Base-by-base conservation (phyloP, 345 rosid species). In the Acer saccharum region DNA sequence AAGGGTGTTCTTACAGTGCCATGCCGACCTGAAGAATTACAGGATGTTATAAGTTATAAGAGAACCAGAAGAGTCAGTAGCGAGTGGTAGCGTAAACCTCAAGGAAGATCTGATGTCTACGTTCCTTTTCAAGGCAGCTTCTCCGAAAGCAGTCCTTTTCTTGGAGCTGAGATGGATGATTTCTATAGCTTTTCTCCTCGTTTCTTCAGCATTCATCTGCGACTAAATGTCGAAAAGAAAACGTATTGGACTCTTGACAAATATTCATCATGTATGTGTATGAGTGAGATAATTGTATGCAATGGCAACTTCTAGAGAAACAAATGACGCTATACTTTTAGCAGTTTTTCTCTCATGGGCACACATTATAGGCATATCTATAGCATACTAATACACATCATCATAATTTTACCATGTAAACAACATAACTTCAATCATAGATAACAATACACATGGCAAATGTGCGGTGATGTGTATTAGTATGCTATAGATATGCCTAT, bases 21-120 rank as follows among this genome's bases (percentile, higher is more conserved):
- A 17, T 88, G 95, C 74, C 88, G 62, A 74, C 93, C 95, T 3
- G 90, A 89, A 79, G 92, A 86, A 79, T 66, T 85, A 68, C 81
- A 86, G 73, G 82, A 54, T 78, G 74, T 91, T 69, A 39, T 89
- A 50, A 76, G 76, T 21, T n/a, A 62, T 12, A 64, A 73, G 69
- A 69, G 78, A 63, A 79, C 16, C 58, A 76, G 76, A 50, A 76
- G 61, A 64, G 69, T 68, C 20, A 73, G 75, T 48, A 65, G 64
- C 12, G 64, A 60, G 11, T 60, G 64, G 64, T 60, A 60, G 64
- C 23, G 27, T 60, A 6, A n/a, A 23, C 64, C 13, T 60, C 13
- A 20, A 18, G 11, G 25, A 60, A 60, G 64, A 60, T 6, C 64
- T 8, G 27, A 20, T 18, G 27, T 57, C 58, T 69, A 16, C 4